A percentile compares a stretch with the other conserved stretches of the same genome.
Conservation (phyloP, 2,329 filamentous ascomycete species). For the Aspergillus eucalypticola region DNA sequence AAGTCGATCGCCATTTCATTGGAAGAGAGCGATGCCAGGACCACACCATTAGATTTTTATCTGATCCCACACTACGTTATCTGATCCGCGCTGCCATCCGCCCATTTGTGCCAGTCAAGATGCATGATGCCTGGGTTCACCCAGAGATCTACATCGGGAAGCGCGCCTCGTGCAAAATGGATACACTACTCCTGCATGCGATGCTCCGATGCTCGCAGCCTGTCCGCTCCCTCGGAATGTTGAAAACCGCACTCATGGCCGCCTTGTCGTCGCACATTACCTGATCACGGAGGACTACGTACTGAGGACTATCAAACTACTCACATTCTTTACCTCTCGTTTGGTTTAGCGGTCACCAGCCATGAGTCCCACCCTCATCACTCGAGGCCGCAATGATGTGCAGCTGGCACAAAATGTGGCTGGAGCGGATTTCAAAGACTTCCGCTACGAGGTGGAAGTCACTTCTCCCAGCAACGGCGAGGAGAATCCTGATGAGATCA, state of each 20-base stretch:
- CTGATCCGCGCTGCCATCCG: not conserved
- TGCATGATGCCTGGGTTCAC: not conserved
- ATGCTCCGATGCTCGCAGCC: not conserved
- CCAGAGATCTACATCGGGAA: not conserved
- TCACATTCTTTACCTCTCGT: not conserved
- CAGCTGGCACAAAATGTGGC: conserved; percentile 10
- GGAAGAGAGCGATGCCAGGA: not conserved
- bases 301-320: too few species aligned
- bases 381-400: conserved; percentile 12
- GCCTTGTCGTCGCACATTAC: not conserved
- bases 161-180: not conserved
- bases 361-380: conserved; percentile 8
- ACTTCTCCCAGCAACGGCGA: not conserved
- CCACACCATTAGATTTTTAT: not conserved
- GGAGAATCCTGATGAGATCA: conserved; percentile 5
- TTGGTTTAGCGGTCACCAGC: not conserved
- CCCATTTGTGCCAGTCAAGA: not conserved
- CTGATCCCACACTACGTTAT: not conserved
- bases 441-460: conserved; percentile 7
- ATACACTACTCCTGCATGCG: not conserved
- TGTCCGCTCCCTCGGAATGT: not conserved
- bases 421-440: conserved; percentile 7
- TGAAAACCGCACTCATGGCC: not conserved
- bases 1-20: not conserved
- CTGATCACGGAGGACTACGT: not conserved